These are phyloP conservation scores for Saccharomycopsis olivae DNA, from an alignment of 805 yeast genomes.

Conservation along the genomic window DNA sequence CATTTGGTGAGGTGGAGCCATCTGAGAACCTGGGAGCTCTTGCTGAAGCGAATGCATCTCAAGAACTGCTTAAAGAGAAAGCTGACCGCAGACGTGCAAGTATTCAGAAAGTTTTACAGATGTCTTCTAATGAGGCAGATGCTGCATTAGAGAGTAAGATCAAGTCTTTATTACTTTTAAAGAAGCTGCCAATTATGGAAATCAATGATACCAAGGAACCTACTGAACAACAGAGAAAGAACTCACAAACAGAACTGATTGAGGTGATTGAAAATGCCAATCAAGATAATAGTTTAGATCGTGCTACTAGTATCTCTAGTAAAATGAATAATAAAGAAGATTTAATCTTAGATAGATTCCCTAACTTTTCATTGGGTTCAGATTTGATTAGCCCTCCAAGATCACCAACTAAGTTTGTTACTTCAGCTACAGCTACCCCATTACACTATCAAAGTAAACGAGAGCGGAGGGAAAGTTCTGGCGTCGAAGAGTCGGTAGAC, in stretches of 20 bases:
- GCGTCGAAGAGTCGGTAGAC: background rate
- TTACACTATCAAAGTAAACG: background rate
- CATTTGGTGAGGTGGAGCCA: background rate
- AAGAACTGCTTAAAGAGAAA: too few species aligned
- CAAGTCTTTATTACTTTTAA: slow-evolving; percentile 13
- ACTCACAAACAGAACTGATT: background rate
- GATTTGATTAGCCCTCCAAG: slow-evolving; percentile 15
- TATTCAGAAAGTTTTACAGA: background rate
- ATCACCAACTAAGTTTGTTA: slow-evolving; percentile 11
- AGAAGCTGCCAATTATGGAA: background rate
- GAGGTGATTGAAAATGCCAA: background rate
- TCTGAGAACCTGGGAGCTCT: background rate
- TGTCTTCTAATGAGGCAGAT: slow-evolving; percentile 16
- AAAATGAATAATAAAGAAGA: slow-evolving; percentile 11
- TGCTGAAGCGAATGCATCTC: background rate
- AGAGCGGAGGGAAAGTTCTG: too few species aligned
- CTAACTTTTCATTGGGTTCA: slow-evolving; percentile 14
- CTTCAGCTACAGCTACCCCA: slow-evolving; percentile 1
- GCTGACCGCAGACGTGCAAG: background rate
- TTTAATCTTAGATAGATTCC: slow-evolving; percentile 17
- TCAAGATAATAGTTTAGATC: background rate
- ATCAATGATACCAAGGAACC: too few species aligned
- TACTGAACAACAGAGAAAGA: background rate
- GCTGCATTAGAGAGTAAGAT: slow-evolving; percentile 17
- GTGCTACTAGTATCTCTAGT: background rate